Percentiles rank a stretch among this genome's conserved stretches.
Conservation (phyloP, 352 stramenopile genomes). For the Globisporangium radiosum region DNA sequence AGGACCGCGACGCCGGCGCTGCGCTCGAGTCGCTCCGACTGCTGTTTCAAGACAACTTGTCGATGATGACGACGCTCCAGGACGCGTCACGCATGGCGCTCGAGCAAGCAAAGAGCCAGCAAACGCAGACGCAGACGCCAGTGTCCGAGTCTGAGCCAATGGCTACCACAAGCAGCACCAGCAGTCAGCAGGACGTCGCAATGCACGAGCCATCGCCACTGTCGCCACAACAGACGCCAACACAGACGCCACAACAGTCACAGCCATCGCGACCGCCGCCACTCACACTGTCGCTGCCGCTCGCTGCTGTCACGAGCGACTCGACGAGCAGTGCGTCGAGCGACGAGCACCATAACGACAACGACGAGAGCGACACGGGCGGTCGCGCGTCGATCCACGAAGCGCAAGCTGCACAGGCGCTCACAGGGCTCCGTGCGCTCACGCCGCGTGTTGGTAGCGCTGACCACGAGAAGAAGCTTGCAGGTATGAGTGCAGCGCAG, state of each 20-base stretch:
- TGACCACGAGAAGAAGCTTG: slow-evolving; percentile 14
- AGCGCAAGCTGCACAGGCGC: slow-evolving; percentile 57
- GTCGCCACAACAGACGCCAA: no score
- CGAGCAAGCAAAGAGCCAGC: slow-evolving; percentile 9
- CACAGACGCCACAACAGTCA: background rate
- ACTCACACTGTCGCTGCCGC: background rate
- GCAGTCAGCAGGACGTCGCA: background rate
- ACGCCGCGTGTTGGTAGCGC: slow-evolving; percentile 7
- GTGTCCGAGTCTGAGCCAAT: no score
- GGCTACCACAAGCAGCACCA: no score
- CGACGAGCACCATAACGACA: slow-evolving; percentile 3
- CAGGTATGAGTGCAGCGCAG: slow-evolving; percentile 8
- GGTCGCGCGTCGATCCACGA: slow-evolving; percentile 38
- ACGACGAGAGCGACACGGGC: slow-evolving; percentile 11
- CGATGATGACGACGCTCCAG: slow-evolving; percentile 37
- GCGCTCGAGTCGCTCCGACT: slow-evolving; percentile 30
- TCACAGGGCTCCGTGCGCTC: slow-evolving; percentile 53
- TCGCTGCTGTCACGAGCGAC: background rate
- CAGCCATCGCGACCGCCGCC: background rate
- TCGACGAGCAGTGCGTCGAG: background rate
- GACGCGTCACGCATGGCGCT: slow-evolving; percentile 22
- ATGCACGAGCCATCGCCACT: background rate
- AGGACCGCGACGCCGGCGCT: slow-evolving; percentile 30
- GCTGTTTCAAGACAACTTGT: slow-evolving; percentile 30
- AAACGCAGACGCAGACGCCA: background rate